phyloP scores from a whole-genome alignment of 768 basidiomycete genomes.

The Pulveroboletus sp. region DNA sequence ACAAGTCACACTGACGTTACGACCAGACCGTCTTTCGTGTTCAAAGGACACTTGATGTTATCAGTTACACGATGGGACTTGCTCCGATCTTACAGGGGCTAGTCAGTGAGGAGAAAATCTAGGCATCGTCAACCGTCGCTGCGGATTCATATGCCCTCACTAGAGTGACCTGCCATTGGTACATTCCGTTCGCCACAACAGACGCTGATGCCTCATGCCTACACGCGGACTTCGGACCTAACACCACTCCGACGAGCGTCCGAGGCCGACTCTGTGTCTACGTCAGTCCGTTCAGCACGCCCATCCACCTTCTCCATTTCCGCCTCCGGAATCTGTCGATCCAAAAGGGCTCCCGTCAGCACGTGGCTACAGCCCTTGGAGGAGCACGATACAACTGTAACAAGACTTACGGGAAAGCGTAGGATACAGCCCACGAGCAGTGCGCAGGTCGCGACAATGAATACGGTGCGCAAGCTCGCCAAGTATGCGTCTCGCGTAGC shows the following conservation, averaged over 20 bases:
- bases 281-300: neutral
- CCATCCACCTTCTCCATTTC: neutral
- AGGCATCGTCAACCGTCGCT: no score
- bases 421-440: conserved; percentile 2
- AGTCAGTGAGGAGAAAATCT: no score
- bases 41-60: no score
- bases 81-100: no score
- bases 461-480: conserved; percentile 7
- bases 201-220: neutral
- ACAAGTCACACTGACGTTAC: no score
- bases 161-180: neutral
- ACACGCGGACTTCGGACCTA: neutral
- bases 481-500: conserved; percentile 7
- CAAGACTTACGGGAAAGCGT: conserved; percentile 6
- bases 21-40: no score
- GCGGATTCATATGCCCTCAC: no score
- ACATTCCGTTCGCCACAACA: neutral
- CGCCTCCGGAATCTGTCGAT: conserved; percentile 3
- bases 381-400: neutral
- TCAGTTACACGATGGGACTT: no score
- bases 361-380: neutral
- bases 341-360: neutral
- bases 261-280: neutral
- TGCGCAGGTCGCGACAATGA: conserved; percentile 5
- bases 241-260: neutral